These are phyloP conservation scores for Cytospora schulzeri DNA, from an alignment of 2,329 filamentous ascomycete genomes.

Conservation along the genomic window DNA sequence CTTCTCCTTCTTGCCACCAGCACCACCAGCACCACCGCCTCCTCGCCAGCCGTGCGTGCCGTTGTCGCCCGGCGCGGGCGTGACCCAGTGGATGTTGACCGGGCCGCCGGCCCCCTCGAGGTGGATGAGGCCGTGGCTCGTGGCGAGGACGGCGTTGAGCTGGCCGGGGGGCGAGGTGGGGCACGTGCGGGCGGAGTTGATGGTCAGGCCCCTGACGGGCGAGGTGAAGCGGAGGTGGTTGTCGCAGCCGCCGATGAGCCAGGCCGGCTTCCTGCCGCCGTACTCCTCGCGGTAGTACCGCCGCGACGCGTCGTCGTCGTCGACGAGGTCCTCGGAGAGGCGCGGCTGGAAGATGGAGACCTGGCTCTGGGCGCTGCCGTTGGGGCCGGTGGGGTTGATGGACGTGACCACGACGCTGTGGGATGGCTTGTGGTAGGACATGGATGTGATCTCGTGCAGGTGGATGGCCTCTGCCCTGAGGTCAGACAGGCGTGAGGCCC, in stretches of 20 bases:
- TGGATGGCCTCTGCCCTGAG: slow-evolving; percentile 32
- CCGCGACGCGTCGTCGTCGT: slow-evolving; percentile 9
- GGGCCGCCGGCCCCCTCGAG: slow-evolving; percentile 37
- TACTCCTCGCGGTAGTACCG: slow-evolving; percentile 33
- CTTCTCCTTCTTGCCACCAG: too few species aligned
- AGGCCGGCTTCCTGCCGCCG: slow-evolving; percentile 35
- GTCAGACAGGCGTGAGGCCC: slow-evolving; percentile 14
- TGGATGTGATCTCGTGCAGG: slow-evolving; percentile 47
- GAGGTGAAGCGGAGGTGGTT: slow-evolving; percentile 30
- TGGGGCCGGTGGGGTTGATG: slow-evolving; percentile 39
- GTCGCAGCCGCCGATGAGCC: slow-evolving; percentile 42
- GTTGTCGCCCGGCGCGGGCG: background rate
- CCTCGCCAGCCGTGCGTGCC: too few species aligned
- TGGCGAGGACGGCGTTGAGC: slow-evolving; percentile 50
- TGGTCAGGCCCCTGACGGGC: slow-evolving; percentile 24
- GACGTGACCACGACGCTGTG: slow-evolving; percentile 48
- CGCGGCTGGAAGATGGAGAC: slow-evolving; percentile 47
- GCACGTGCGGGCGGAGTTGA: slow-evolving; percentile 41
- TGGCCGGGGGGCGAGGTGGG: slow-evolving; percentile 43
- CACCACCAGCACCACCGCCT: too few species aligned
- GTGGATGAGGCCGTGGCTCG: slow-evolving; percentile 49
- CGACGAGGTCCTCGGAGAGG: slow-evolving; percentile 33
- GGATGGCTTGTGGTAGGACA: slow-evolving; percentile 49
- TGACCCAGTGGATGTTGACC: slow-evolving; percentile 37
- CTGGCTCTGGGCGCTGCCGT: slow-evolving; percentile 49